Evolutionary conservation across 208 protist genomes (phyloP).

Genomic region (Leishmania guyanensis): DNA sequence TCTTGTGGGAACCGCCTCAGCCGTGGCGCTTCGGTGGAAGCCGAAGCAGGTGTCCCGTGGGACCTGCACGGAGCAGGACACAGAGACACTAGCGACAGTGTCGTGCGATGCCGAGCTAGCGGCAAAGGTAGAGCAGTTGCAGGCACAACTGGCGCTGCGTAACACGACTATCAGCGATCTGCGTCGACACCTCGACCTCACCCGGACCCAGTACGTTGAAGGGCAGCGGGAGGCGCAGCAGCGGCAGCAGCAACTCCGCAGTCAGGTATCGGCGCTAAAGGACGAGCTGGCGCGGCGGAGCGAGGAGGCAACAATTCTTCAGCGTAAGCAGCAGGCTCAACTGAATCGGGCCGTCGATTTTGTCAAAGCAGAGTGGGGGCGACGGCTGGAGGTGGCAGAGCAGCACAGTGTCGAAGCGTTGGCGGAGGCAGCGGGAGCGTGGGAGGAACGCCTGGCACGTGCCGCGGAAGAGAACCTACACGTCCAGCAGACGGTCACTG

Average conservation of each 20-base stretch:
- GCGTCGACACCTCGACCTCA: conserved; percentile 49
- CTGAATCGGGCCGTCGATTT: conserved; percentile 29
- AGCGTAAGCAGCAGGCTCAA: conserved; percentile 43
- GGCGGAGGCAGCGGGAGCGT: not conserved
- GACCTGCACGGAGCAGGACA: conserved; percentile 30
- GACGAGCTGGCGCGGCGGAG: conserved; percentile 73
- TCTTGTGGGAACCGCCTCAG: not conserved
- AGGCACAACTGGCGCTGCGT: conserved; percentile 55
- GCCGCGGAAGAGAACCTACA: conserved; percentile 19
- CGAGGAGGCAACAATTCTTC: conserved; percentile 50
- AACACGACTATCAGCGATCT: conserved; percentile 55
- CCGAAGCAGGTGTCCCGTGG: conserved; percentile 52
- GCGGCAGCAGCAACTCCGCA: conserved; percentile 25
- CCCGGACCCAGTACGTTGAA: conserved; percentile 37
- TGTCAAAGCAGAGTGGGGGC: conserved; percentile 24
- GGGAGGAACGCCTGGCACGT: not conserved
- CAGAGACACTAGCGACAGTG: not conserved
- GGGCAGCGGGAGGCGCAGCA: conserved; percentile 23
- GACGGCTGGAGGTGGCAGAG: conserved; percentile 15
- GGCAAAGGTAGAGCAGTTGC: conserved; percentile 32
- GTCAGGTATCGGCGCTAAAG: conserved; percentile 73
- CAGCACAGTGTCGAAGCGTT: not conserved
- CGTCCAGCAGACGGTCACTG: conserved; percentile 13
- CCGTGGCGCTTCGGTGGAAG: conserved; percentile 25
- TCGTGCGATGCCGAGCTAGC: conserved; percentile 19